Evolutionary conservation across 768 basidiomycete species (phyloP).

Genomic region (Infundibulicybe gibba): DNA sequence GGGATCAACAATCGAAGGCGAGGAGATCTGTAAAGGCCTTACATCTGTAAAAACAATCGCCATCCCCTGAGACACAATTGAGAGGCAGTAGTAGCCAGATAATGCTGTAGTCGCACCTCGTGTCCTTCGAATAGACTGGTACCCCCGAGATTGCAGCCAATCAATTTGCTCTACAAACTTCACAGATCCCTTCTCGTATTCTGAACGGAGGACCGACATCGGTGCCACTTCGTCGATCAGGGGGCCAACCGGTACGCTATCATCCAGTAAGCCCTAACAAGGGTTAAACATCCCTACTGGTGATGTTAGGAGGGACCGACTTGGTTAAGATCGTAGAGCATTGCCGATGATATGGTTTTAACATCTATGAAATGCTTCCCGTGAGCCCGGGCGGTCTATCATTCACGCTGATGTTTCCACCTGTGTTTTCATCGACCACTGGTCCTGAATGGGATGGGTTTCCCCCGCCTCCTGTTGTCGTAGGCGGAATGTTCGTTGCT

Average conservation of each 20-base stretch:
- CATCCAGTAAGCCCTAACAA: slow-evolving; percentile 22
- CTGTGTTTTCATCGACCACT: slow-evolving; percentile 4
- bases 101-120: slow-evolving; percentile 44
- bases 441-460: background rate
- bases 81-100: background rate
- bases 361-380: background rate
- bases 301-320: slow-evolving; percentile 6
- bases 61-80: slow-evolving; percentile 54
- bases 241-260: slow-evolving; percentile 38
- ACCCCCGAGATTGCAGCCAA: slow-evolving; percentile 61
- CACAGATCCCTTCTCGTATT: slow-evolving; percentile 61
- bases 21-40: slow-evolving; percentile 15
- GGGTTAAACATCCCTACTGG: background rate
- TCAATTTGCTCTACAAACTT: slow-evolving; percentile 75
- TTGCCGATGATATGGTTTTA: slow-evolving; percentile 6
- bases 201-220: slow-evolving; percentile 52
- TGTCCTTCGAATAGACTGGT: slow-evolving; percentile 61
- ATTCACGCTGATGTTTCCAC: slow-evolving; percentile 1
- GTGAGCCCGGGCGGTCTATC: background rate
- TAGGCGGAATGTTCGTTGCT: background rate
- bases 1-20: slow-evolving; percentile 1
- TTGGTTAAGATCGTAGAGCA: slow-evolving; percentile 21
- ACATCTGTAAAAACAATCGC: slow-evolving; percentile 94
- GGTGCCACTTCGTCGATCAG: slow-evolving; percentile 53
- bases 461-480: background rate